Percentiles rank a stretch among this genome's conserved stretches.
These are phyloP conservation scores for Eucalyptus victrix DNA, from an alignment of 345 rosid genomes.

Conservation along the genomic window DNA sequence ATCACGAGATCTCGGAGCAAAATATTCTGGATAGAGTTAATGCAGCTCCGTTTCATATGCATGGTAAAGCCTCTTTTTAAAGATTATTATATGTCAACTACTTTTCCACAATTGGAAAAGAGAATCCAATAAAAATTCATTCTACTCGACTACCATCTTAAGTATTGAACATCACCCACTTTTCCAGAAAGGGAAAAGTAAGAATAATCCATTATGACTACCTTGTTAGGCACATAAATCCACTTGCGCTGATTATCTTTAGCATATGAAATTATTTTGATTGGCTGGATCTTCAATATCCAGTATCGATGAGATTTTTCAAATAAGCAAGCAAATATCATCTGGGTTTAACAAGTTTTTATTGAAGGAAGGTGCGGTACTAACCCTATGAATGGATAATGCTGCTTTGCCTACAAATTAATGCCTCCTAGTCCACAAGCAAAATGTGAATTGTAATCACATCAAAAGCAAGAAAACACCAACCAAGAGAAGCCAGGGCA, in stretches of 20 bases:
- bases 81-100: background rate
- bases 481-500: background rate
- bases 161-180: background rate
- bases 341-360: background rate
- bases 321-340: background rate
- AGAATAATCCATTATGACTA: background rate
- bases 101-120: background rate
- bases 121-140: background rate
- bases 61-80: background rate
- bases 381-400: background rate
- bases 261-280: background rate
- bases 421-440: background rate
- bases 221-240: background rate
- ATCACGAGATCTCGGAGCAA: background rate
- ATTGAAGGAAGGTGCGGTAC: background rate
- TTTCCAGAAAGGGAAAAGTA: background rate
- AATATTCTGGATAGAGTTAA: background rate
- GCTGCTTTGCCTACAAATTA: background rate
- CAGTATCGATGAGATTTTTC: background rate
- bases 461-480: background rate
- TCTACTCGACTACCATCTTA: background rate
- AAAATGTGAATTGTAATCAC: background rate
- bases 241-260: background rate
- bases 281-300: background rate
- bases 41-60: background rate